phyloP scores from a whole-genome alignment of 805 yeast species.

The Metschnikowia orientalis region DNA sequence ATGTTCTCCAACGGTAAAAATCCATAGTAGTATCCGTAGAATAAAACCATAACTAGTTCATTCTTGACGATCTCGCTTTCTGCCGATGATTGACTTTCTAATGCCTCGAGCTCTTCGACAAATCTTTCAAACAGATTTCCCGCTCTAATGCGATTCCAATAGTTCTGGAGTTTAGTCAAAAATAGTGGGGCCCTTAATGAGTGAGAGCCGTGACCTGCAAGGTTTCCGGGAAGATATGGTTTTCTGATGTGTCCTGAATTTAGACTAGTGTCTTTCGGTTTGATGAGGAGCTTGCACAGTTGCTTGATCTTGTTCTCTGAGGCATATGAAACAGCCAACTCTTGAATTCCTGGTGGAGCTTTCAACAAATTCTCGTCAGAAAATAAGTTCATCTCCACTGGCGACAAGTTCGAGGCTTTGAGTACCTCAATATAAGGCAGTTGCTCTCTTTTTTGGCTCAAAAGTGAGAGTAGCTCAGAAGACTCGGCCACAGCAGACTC shows the following conservation, averaged over 20 bases:
- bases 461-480: conserved; percentile 17
- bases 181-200: conserved; percentile 32
- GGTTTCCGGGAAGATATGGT: conserved; percentile 30
- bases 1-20: conserved; percentile 40
- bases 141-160: conserved; percentile 40
- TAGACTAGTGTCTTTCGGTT: conserved; percentile 19
- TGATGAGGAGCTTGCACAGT: conserved; percentile 23
- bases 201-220: conserved; percentile 9
- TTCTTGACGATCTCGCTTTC: conserved; percentile 24
- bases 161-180: conserved; percentile 31
- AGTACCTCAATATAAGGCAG: conserved; percentile 25
- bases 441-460: conserved; percentile 19
- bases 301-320: conserved; percentile 27
- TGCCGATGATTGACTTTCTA: conserved; percentile 20
- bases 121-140: conserved; percentile 30
- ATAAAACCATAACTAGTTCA: conserved; percentile 37
- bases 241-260: conserved; percentile 28
- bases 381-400: conserved; percentile 31
- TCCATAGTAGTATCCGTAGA: conserved; percentile 42
- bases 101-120: conserved; percentile 25
- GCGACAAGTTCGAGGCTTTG: conserved; percentile 27
- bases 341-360: conserved; percentile 42
- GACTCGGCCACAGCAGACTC: conserved; percentile 10
- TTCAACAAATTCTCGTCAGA: conserved; percentile 31
- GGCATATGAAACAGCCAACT: conserved; percentile 35